Percentiles rank a stretch among this genome's conserved stretches.
Evolutionary conservation across 2,329 filamentous ascomycete species (phyloP).

Genomic region (Sporothrix protearum): DNA sequence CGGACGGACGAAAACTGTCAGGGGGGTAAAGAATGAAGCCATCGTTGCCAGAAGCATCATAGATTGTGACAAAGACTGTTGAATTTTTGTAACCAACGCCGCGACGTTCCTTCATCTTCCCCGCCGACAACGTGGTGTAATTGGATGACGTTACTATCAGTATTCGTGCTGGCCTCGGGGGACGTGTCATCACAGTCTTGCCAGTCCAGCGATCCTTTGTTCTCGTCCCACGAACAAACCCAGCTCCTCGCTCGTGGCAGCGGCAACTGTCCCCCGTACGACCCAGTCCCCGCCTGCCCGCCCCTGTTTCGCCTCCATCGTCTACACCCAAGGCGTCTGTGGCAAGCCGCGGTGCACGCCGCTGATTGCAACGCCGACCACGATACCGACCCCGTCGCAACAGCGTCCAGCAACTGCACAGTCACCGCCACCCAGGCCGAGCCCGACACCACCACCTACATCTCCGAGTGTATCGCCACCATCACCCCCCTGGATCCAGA

Average conservation of each 20-base stretch:
- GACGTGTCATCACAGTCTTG: neutral
- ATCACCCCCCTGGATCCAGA: constrained; percentile 4
- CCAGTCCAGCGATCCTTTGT: neutral
- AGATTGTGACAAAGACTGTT: neutral
- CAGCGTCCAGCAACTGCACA: neutral
- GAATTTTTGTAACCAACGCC: too few species aligned
- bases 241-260: neutral
- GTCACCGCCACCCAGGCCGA: neutral
- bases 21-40: neutral
- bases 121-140: neutral
- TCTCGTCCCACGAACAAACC: neutral
- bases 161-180: neutral
- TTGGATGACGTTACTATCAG: neutral
- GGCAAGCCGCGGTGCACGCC: constrained; percentile 3
- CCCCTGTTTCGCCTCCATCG: constrained; percentile 4
- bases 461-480: neutral
- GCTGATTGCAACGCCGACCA: too few species aligned
- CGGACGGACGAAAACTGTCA: neutral
- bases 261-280: neutral
- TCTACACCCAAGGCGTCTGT: neutral
- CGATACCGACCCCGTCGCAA: neutral
- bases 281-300: neutral
- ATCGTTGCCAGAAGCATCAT: neutral
- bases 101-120: neutral
- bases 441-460: neutral